Base-by-base conservation (phyloP, 306 rosid species). In the Cucumis melo region DNA sequence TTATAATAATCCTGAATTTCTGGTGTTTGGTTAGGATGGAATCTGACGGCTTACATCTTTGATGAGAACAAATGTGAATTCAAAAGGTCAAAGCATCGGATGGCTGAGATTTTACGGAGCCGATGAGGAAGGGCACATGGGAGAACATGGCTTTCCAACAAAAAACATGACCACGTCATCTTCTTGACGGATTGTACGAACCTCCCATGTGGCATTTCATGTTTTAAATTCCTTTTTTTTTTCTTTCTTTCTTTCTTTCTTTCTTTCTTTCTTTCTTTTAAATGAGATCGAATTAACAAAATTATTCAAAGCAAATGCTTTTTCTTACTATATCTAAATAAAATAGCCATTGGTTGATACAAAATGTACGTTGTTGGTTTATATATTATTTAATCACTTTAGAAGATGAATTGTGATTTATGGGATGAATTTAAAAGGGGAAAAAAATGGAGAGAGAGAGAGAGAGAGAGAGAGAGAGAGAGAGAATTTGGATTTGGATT, bases 101-200 rank as follows among this genome's bases (percentile, higher is more conserved):
- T 12, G 76, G 76, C 5, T 24, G 59, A 51, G 76, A 51, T 73
- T 29, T 51, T 29, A 48, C 7, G 11, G 60, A 70, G 34, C 57
- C 75, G 57, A 12, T 2, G 27, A 42, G 42, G 38, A 44, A 23
- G 73, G 20, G 32, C 95, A 91, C 97, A 85, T 91, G 97, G 84
- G 79, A 36, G 79, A 88, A 87, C 95, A 59, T 91, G 94, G 59
- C 51, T 36, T 65, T 61, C 68, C 77, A 48, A 20, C 34, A 14
- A 11, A 14, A 57, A 53, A 73, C 14, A 72, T 74, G 36, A 53
- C 86, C 89, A 77, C 78, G 86, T 91, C 89, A 79, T 39, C 85
- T 41, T 75, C 19, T 67, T 58, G 76, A 82, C 85, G 87, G 89
- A 83, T 81, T 19, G 86, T 88, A 88, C 97, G 92, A 86, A 76